Percentiles rank a stretch among this genome's conserved stretches.
These are phyloP conservation scores for Suaeda aralocaspica DNA, from an alignment of 148 eudicot species.

Conservation along the genomic window DNA sequence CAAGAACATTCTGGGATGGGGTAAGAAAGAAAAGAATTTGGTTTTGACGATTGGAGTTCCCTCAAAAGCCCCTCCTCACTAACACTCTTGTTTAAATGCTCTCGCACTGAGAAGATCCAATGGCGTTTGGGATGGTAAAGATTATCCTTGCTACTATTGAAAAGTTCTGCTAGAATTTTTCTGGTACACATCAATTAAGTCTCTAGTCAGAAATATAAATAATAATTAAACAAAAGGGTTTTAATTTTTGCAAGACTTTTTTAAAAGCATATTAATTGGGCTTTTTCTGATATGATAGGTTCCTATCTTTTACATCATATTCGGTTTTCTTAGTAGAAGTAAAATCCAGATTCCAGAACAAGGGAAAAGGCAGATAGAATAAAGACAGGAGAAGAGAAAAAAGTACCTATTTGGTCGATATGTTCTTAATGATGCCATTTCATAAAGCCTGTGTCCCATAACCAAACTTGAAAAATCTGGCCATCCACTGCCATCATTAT, in stretches of 20 bases:
- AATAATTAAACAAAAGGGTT: too few species aligned
- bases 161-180: conserved; percentile 65
- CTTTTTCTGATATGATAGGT: too few species aligned
- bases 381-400: not conserved
- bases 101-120: conserved; percentile 68
- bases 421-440: conserved; percentile 71
- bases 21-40: conserved; percentile 60
- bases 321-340: too few species aligned
- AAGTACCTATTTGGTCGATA: conserved; percentile 89
- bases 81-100: conserved; percentile 73
- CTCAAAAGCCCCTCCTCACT: conserved; percentile 62
- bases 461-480: conserved; percentile 93
- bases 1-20: conserved; percentile 93
- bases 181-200: conserved; percentile 33
- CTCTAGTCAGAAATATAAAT: not conserved
- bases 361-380: conserved; percentile 2
- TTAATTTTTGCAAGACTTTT: too few species aligned
- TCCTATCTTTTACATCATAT: too few species aligned
- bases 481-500: conserved; percentile 82
- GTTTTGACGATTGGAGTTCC: conserved; percentile 48
- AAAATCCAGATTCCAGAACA: too few species aligned
- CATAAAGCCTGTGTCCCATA: conserved; percentile 90
- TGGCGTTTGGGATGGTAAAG: conserved; percentile 66
- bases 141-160: conserved; percentile 51
- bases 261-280: too few species aligned